A percentile compares a stretch with the other conserved stretches of the same genome.
phyloP scores from a whole-genome alignment of 768 basidiomycete species.

The Postia placenta region DNA sequence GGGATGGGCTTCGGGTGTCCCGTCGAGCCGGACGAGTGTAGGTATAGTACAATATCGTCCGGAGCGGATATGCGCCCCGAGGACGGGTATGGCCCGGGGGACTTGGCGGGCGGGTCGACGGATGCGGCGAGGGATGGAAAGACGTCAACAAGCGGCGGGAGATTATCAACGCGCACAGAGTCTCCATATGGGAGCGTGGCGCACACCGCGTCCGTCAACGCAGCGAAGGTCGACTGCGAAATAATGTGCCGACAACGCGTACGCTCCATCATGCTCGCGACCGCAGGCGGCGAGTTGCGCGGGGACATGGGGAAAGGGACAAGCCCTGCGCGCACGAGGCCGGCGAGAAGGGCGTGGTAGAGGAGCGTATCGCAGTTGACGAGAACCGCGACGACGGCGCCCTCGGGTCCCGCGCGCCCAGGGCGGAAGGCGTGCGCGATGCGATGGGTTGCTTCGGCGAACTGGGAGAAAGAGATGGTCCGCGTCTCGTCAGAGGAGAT shows the following conservation, averaged over 20 bases:
- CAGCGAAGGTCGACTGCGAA: conserved; percentile 1
- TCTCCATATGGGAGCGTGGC: conserved; percentile 1
- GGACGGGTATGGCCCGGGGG: not conserved
- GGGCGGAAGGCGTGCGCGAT: not conserved
- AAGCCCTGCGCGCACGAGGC: conserved; percentile 2
- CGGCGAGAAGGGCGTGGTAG: conserved; percentile 2
- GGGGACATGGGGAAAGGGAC: conserved; percentile 19
- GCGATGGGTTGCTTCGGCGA: conserved; percentile 3
- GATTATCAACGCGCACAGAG: conserved; percentile 6
- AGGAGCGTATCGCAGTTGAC: conserved; percentile 1
- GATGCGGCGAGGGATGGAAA: conserved; percentile 7
- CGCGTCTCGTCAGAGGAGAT: not conserved
- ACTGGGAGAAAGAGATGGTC: conserved; percentile 2
- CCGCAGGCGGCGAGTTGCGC: conserved; percentile 18
- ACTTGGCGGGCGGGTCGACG: not conserved
- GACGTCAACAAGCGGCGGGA: conserved; percentile 5
- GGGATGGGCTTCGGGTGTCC: conserved; percentile 20
- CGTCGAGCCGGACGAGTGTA: conserved; percentile 22
- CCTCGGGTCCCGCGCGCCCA: not conserved
- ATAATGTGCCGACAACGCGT: conserved; percentile 11
- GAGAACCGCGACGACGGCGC: conserved; percentile 3
- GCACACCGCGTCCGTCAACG: conserved; percentile 4
- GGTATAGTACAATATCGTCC: conserved; percentile 8
- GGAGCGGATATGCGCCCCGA: not conserved
- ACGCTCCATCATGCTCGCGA: conserved; percentile 14